Evolutionary conservation across 768 basidiomycete species (phyloP).

Genomic region (Lentinus brumalis): DNA sequence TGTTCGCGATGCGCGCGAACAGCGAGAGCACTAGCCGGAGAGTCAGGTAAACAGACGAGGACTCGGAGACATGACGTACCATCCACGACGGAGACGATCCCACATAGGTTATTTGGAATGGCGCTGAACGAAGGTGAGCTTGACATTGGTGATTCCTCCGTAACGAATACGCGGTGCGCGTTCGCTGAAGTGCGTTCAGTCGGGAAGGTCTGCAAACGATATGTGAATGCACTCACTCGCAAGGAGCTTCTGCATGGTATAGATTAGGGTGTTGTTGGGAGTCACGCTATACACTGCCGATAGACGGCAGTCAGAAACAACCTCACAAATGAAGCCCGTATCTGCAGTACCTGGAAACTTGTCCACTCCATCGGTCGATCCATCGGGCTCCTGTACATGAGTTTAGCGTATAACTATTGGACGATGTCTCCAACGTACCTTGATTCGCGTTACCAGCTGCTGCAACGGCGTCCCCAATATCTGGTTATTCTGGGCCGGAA

Average conservation of each 20-base stretch:
- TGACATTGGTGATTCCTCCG: conserved; percentile 54
- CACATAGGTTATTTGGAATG: conserved; percentile 54
- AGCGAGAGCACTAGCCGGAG: conserved; percentile 64
- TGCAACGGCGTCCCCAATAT: conserved; percentile 69
- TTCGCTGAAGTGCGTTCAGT: conserved; percentile 49
- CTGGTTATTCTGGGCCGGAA: conserved; percentile 79
- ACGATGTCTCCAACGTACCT: conserved; percentile 43
- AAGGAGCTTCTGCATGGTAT: conserved; percentile 78
- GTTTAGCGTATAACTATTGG: not conserved
- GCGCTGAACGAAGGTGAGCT: conserved; percentile 50
- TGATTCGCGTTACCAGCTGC: conserved; percentile 71
- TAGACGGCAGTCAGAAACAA: not conserved
- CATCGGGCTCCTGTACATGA: conserved; percentile 57
- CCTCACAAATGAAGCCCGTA: not conserved
- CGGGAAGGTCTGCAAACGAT: not conserved
- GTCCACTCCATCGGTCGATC: conserved; percentile 78
- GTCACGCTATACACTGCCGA: conserved; percentile 71
- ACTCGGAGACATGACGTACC: conserved; percentile 45
- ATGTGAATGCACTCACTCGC: conserved; percentile 59
- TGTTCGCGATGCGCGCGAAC: conserved; percentile 74
- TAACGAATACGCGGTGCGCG: conserved; percentile 79
- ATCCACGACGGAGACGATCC: conserved; percentile 83
- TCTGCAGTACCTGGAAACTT: conserved; percentile 64
- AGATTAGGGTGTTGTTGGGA: conserved; percentile 61
- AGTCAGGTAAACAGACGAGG: not conserved